These are phyloP conservation scores for Picea abies DNA, from an alignment of 83 land plant genomes.

Conservation along the genomic window DNA sequence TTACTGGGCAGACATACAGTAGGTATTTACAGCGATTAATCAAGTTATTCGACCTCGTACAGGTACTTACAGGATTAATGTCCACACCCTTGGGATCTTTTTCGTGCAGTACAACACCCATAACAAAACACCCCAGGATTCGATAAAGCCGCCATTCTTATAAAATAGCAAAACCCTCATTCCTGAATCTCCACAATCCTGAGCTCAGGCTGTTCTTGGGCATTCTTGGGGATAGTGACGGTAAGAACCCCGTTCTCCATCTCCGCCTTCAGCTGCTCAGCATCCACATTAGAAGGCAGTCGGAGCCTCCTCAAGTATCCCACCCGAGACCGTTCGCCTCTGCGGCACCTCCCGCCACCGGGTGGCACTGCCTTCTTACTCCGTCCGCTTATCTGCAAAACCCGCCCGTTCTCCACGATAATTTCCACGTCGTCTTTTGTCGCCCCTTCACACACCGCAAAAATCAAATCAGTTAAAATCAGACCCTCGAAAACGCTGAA, in stretches of 20 bases:
- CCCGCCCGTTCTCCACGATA: constrained; percentile 11
- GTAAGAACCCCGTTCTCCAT: not conserved
- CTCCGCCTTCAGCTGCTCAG: not conserved
- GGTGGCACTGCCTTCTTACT: not conserved
- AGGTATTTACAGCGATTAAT: no score
- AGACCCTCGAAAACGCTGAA: no score
- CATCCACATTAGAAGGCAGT: not conserved
- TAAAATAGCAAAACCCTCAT: no score
- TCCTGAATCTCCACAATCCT: constrained; percentile 15
- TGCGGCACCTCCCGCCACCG: not conserved
- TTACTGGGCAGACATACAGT: no score
- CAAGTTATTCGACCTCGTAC: no score
- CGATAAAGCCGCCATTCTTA: no score
- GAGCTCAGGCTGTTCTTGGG: not conserved
- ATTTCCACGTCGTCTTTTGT: constrained; percentile 13
- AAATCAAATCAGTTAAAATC: no score
- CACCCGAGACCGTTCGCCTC: not conserved
- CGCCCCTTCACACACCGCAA: not conserved
- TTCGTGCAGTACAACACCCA: no score
- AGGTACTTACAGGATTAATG: no score
- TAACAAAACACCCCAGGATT: no score
- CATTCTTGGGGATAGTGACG: not conserved
- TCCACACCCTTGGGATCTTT: no score
- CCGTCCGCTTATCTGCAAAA: constrained; percentile 13
- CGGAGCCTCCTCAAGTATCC: constrained; percentile 9